Evolutionary conservation across 345 rosid genomes (phyloP).

Genomic region (Gossypium anomalum): DNA sequence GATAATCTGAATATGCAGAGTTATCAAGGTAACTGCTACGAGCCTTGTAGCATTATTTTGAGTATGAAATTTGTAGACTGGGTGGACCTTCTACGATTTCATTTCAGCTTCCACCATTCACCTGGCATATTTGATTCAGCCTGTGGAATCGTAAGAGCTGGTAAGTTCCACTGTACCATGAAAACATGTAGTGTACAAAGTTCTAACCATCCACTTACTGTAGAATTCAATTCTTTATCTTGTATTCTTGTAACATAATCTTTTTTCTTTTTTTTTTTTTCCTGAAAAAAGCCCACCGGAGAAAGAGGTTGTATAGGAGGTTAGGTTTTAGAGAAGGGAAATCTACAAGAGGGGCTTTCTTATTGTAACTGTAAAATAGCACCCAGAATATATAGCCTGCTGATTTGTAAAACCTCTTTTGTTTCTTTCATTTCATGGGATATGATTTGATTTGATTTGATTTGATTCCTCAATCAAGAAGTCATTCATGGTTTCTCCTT

Average conservation of each 20-base stretch:
- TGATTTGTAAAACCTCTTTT: slow-evolving; percentile 13
- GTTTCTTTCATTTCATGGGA: not conserved
- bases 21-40: slow-evolving; percentile 16
- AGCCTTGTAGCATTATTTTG: slow-evolving; percentile 12
- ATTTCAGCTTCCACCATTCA: slow-evolving; percentile 21
- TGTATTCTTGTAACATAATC: slow-evolving; percentile 36
- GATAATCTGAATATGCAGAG: slow-evolving; percentile 1
- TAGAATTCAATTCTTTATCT: slow-evolving; percentile 45
- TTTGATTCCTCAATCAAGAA: not conserved
- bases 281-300: slow-evolving; percentile 24
- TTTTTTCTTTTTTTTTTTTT: not conserved
- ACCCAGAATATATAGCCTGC: slow-evolving; percentile 8
- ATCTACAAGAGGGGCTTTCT: slow-evolving; percentile 32
- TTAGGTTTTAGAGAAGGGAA: slow-evolving; percentile 34
- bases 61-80: slow-evolving; percentile 23
- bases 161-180: slow-evolving; percentile 36
- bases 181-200: slow-evolving; percentile 40
- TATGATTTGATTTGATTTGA: not conserved
- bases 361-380: slow-evolving; percentile 37
- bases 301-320: slow-evolving; percentile 41
- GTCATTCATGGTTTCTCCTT: not conserved
- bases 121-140: slow-evolving; percentile 23
- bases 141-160: slow-evolving; percentile 23
- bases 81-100: not conserved
- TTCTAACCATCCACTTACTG: slow-evolving; percentile 41